phyloP scores from a whole-genome alignment of 202 grass and related monocot species.

The Zizania palustris region DNA sequence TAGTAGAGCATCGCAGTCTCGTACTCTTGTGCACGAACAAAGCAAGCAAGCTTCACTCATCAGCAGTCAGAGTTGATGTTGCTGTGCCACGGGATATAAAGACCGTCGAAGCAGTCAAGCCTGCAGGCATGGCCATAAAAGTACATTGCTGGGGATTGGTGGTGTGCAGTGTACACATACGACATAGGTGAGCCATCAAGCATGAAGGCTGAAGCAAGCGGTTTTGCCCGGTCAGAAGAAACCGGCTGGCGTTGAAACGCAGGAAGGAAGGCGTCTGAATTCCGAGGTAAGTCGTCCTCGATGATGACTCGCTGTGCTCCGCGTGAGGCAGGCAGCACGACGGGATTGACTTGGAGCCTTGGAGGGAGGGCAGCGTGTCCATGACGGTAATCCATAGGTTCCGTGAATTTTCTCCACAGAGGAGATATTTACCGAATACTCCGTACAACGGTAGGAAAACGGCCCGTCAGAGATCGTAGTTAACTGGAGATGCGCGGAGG shows the following conservation, averaged over 20 bases:
- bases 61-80: not conserved
- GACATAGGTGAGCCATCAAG: not conserved
- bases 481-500: not conserved
- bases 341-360: constrained; percentile 25
- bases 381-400: not conserved
- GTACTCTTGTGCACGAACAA: not conserved
- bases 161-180: not conserved
- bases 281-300: not conserved
- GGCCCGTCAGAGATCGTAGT: too few species aligned
- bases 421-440: not conserved
- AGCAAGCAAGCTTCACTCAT: constrained; percentile 23
- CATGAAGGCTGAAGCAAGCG: not conserved
- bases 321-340: not conserved
- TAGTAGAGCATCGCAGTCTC: not conserved
- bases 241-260: constrained; percentile 1
- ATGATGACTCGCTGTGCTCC: not conserved
- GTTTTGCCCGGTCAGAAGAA: constrained; percentile 29
- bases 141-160: not conserved
- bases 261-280: not conserved
- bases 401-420: not conserved
- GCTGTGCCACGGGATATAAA: not conserved
- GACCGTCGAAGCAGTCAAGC: constrained; percentile 30
- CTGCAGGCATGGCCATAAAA: constrained; percentile 6
- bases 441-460: not conserved
- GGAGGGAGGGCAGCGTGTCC: not conserved